Conservation (phyloP, 371 early-diverging fungal species). For the Mucor saturninus region DNA sequence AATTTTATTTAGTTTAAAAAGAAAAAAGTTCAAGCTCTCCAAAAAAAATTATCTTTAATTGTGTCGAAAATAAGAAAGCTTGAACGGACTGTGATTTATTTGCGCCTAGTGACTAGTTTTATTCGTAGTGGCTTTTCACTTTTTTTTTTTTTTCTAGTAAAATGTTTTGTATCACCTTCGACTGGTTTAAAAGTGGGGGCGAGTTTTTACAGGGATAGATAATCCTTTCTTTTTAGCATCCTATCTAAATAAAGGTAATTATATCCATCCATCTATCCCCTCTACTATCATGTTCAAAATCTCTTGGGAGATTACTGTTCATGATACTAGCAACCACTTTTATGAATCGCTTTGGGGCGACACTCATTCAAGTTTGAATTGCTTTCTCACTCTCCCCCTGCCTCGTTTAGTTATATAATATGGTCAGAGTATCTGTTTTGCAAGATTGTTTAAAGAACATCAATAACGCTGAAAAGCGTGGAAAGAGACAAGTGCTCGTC, state of each 20-base stretch:
- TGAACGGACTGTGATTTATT: not conserved
- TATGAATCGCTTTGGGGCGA: conserved; percentile 26
- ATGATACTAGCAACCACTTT: conserved; percentile 29
- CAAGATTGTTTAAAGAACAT: conserved; percentile 98
- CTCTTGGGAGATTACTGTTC: conserved; percentile 23
- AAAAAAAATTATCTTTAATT: conserved; percentile 8
- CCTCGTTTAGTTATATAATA: conserved; percentile 25
- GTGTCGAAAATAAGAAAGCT: not conserved
- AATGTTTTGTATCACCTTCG: not conserved
- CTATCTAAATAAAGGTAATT: conserved; percentile 21
- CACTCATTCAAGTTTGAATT: conserved; percentile 30
- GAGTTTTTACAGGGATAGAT: not conserved
- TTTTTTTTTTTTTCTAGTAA: not conserved
- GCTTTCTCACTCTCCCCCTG: conserved; percentile 5
- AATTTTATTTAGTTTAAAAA: conserved; percentile 4
- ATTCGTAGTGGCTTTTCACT: not conserved
- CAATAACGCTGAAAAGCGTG: conserved; percentile 98
- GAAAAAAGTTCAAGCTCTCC: conserved; percentile 9
- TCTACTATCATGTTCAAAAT: conserved; percentile 20
- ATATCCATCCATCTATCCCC: conserved; percentile 33
- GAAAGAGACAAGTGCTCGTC: conserved; percentile 98
- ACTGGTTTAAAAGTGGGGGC: not conserved
- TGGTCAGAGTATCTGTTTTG: conserved; percentile 58
- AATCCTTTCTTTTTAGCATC: conserved; percentile 17
- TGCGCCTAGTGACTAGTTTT: not conserved